phyloP scores from a whole-genome alignment of 225 moss, liverwort and hornwort species.

The Bryoerythrophyllum caledonicum region DNA sequence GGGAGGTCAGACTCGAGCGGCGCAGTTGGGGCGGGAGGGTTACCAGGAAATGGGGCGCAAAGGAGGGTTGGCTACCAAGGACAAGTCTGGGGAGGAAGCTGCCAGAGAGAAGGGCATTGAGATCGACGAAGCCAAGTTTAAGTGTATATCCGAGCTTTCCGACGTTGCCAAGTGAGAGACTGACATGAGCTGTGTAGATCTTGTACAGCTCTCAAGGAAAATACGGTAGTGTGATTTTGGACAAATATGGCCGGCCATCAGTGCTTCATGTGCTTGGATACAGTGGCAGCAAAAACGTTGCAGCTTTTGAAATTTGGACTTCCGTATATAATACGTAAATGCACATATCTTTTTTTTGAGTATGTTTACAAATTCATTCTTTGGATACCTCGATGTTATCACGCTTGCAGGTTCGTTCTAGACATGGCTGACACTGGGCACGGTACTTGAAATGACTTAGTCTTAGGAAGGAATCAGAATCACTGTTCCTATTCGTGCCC shows the following conservation, averaged over 20 bases:
- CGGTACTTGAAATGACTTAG: too few species aligned
- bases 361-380: background rate
- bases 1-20: slow-evolving; percentile 10
- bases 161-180: slow-evolving; percentile 8
- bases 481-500: too few species aligned
- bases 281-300: background rate
- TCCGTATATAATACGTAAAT: background rate
- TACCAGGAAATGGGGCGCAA: slow-evolving; percentile 16
- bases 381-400: too few species aligned
- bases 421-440: background rate
- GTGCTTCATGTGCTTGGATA: background rate
- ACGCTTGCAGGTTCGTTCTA: background rate
- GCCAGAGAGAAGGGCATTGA: slow-evolving; percentile 23
- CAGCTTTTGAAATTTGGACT: slow-evolving; percentile 1
- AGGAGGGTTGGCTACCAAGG: background rate
- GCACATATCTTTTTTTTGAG: background rate
- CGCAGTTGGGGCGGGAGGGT: slow-evolving; percentile 3
- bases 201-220: background rate
- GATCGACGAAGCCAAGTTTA: slow-evolving; percentile 9
- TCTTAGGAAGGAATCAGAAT: background rate
- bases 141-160: background rate
- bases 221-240: background rate
- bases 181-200: background rate
- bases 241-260: too few species aligned
- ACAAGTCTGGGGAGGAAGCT: slow-evolving; percentile 17